Percentiles rank a stretch among this genome's conserved stretches.
These are phyloP conservation scores for Eucalyptus tenuipes DNA, from an alignment of 345 rosid genomes.

Conservation along the genomic window DNA sequence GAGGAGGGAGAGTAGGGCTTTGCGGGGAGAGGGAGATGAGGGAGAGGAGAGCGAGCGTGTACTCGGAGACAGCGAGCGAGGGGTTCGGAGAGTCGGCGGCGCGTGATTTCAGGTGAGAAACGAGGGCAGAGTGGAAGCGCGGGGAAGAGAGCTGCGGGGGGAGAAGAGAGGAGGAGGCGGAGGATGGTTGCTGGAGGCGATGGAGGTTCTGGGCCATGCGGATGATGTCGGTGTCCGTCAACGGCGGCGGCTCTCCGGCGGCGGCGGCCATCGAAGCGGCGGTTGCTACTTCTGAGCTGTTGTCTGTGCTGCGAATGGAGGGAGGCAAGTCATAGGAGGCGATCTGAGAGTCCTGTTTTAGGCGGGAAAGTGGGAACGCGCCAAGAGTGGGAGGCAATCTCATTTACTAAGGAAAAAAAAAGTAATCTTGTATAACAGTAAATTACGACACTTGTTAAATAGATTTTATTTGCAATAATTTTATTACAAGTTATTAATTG, in stretches of 20 bases:
- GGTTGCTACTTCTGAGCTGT: not conserved
- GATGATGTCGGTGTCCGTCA: conserved; percentile 44
- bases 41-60: conserved; percentile 43
- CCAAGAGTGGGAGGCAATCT: not conserved
- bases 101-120: conserved; percentile 31
- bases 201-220: conserved; percentile 30
- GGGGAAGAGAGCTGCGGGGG: not conserved
- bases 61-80: conserved; percentile 47
- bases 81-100: conserved; percentile 35
- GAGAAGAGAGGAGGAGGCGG: conserved; percentile 42
- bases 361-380: not conserved
- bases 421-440: too few species aligned
- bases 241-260: conserved; percentile 5
- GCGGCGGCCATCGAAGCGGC: not conserved
- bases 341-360: not conserved
- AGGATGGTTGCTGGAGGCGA: conserved; percentile 7
- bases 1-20: conserved; percentile 29
- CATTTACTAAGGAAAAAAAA: not conserved
- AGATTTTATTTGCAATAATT: not conserved
- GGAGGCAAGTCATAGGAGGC: not conserved
- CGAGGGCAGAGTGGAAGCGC: not conserved
- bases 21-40: conserved; percentile 45
- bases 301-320: not conserved
- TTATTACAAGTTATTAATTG: not conserved
- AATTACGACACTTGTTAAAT: not conserved